phyloP scores from a whole-genome alignment of 2,329 filamentous ascomycete genomes.

The Neopestalotiopsis clavispora region DNA sequence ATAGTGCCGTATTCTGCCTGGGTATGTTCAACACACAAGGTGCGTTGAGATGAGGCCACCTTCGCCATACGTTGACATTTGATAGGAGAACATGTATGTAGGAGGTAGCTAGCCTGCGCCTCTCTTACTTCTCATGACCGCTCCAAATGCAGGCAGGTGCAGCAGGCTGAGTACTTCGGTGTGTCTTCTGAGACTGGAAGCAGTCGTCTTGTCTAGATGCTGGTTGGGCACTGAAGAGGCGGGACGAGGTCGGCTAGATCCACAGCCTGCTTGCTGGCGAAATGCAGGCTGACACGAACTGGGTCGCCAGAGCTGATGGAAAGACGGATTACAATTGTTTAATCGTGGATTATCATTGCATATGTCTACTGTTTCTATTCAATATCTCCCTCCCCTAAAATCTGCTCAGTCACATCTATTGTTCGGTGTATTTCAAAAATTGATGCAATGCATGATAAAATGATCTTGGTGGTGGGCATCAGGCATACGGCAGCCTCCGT shows the following conservation, averaged over 20 bases:
- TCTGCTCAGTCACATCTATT: background rate
- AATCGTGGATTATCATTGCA: background rate
- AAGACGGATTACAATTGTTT: background rate
- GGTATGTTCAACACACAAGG: background rate
- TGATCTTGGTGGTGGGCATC: background rate
- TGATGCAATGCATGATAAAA: background rate
- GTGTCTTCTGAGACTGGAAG: background rate
- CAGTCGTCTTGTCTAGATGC: background rate
- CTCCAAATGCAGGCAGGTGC: slow-evolving; percentile 15
- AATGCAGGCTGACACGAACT: slow-evolving; percentile 6
- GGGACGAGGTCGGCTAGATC: slow-evolving; percentile 4
- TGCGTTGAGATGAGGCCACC: background rate
- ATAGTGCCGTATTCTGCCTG: background rate
- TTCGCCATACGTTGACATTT: no score
- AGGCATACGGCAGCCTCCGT: background rate
- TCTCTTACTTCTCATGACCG: slow-evolving; percentile 6
- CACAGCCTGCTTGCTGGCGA: slow-evolving; percentile 7
- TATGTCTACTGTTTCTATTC: background rate
- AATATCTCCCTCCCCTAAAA: background rate
- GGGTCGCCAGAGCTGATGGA: background rate
- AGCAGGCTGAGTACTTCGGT: slow-evolving; percentile 15
- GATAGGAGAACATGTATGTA: no score
- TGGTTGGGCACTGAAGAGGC: slow-evolving; percentile 12
- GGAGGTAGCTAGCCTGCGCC: background rate
- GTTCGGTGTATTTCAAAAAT: background rate